phyloP scores from a whole-genome alignment of 2,329 filamentous ascomycete species.

The Kalaharituber pfeilii region DNA sequence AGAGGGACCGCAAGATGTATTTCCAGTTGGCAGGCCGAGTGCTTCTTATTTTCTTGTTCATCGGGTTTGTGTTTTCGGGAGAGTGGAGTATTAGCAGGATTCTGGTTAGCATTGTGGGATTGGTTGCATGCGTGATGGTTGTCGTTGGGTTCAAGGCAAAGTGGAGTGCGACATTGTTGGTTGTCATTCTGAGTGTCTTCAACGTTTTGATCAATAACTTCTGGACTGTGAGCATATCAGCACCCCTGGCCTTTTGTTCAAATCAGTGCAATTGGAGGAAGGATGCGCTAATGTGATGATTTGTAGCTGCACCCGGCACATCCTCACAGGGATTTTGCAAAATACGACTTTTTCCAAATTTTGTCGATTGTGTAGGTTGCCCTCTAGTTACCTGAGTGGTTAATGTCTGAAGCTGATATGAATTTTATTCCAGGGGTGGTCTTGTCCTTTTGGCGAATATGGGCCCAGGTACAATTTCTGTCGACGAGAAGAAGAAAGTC shows the following conservation, averaged over 20 bases:
- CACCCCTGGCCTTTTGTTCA: too few relatives aligned
- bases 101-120: constrained; percentile 64
- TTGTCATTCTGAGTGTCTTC: constrained; percentile 89
- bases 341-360: constrained; percentile 99
- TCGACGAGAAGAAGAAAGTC: constrained; percentile 99
- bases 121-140: constrained; percentile 92
- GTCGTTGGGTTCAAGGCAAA: constrained; percentile 99
- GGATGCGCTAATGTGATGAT: constrained; percentile 20
- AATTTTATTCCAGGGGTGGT: constrained; percentile 46
- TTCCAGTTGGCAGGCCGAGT: constrained; percentile 95
- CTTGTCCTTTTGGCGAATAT: constrained; percentile 95
- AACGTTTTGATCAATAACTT: constrained; percentile 98
- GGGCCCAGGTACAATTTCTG: constrained; percentile 90
- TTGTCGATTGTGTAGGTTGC: constrained; percentile 71
- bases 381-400: neutral
- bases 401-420: neutral
- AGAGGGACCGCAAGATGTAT: constrained; percentile 99
- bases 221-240: constrained; percentile 97
- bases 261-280: constrained; percentile 10
- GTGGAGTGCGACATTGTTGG: constrained; percentile 88
- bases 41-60: constrained; percentile 89
- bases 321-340: constrained; percentile 99
- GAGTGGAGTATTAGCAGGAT: constrained; percentile 83
- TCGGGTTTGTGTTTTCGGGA: constrained; percentile 91
- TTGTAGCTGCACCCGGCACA: constrained; percentile 81